phyloP scores from a whole-genome alignment of 805 yeast genomes.

The Hemisphaericaspora nanyangensis region DNA sequence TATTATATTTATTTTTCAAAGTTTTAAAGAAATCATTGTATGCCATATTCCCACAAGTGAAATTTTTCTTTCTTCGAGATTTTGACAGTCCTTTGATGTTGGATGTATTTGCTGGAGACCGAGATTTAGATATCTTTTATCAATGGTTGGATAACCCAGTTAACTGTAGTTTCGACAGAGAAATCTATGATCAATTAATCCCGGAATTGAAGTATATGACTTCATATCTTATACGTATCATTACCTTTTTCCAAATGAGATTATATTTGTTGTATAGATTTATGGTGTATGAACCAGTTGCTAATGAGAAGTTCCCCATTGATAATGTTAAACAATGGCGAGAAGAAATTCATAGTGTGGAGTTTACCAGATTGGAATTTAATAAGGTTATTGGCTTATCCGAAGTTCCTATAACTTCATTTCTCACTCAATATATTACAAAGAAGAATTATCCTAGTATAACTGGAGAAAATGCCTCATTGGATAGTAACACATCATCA shows the following conservation, averaged over 20 bases:
- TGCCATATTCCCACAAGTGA: conserved; percentile 38
- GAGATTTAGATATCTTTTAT: conserved; percentile 21
- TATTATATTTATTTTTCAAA: conserved; percentile 30
- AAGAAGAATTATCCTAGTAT: conserved; percentile 12
- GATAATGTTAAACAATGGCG: conserved; percentile 26
- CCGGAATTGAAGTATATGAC: conserved; percentile 18
- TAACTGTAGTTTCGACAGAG: not conserved
- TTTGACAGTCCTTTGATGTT: conserved; percentile 39
- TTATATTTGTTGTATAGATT: conserved; percentile 24
- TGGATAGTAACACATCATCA: not conserved
- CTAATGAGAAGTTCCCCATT: conserved; percentile 19
- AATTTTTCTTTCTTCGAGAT: conserved; percentile 36
- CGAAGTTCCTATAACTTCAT: conserved; percentile 17
- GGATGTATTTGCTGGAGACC: conserved; percentile 24
- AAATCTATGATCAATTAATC: conserved; percentile 11
- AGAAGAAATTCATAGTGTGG: conserved; percentile 22
- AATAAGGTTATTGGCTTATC: conserved; percentile 15
- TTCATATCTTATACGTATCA: conserved; percentile 28
- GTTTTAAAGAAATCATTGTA: conserved; percentile 29
- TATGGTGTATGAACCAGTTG: conserved; percentile 21
- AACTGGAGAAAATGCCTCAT: not conserved
- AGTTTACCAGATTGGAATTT: conserved; percentile 18
- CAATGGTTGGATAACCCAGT: conserved; percentile 17
- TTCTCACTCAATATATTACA: conserved; percentile 9
- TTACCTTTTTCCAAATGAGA: conserved; percentile 27